Percentiles rank a stretch among this genome's conserved stretches.
phyloP scores from a whole-genome alignment of 108 stramenopile species.

The Fragilaria radians region DNA sequence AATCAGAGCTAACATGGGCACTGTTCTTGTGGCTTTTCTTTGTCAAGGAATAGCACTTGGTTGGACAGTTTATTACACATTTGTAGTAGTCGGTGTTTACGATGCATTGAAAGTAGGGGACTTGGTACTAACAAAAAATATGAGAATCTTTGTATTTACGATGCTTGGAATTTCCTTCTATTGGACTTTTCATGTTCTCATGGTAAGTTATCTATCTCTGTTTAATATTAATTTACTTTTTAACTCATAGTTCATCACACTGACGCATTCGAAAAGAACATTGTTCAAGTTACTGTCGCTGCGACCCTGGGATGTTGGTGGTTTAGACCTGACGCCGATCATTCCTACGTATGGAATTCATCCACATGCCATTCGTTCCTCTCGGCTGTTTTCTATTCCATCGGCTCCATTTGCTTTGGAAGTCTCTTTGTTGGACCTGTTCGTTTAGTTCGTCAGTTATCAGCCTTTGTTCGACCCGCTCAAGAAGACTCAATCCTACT shows the following conservation, averaged over 20 bases:
- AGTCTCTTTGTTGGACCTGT: slow-evolving; percentile 82
- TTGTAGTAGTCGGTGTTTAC: slow-evolving; percentile 64
- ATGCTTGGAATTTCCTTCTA: slow-evolving; percentile 64
- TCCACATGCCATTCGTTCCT: slow-evolving; percentile 34
- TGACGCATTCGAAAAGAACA: slow-evolving; percentile 35
- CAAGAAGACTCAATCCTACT: slow-evolving; percentile 49
- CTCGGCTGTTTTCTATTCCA: slow-evolving; percentile 46
- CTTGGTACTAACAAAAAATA: slow-evolving; percentile 25
- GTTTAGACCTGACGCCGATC: slow-evolving; percentile 34
- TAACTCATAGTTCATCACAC: not conserved
- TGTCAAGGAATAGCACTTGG: slow-evolving; percentile 64
- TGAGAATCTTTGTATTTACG: slow-evolving; percentile 27
- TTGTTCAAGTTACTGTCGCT: slow-evolving; percentile 80
- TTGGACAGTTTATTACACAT: slow-evolving; percentile 63
- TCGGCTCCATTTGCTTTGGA: slow-evolving; percentile 89
- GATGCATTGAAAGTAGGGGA: slow-evolving; percentile 59
- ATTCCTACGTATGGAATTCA: slow-evolving; percentile 18
- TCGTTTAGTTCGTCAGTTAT: slow-evolving; percentile 57
- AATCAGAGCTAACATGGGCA: slow-evolving; percentile 52
- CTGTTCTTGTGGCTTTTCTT: slow-evolving; percentile 54
- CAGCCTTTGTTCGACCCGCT: slow-evolving; percentile 57
- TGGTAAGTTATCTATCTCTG: slow-evolving; percentile 39
- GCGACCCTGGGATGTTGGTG: slow-evolving; percentile 90
- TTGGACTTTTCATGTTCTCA: slow-evolving; percentile 78
- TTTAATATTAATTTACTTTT: not conserved